Evolutionary conservation across 176 grass and related monocot genomes (phyloP).

Genomic region (Triticum monococcum): DNA sequence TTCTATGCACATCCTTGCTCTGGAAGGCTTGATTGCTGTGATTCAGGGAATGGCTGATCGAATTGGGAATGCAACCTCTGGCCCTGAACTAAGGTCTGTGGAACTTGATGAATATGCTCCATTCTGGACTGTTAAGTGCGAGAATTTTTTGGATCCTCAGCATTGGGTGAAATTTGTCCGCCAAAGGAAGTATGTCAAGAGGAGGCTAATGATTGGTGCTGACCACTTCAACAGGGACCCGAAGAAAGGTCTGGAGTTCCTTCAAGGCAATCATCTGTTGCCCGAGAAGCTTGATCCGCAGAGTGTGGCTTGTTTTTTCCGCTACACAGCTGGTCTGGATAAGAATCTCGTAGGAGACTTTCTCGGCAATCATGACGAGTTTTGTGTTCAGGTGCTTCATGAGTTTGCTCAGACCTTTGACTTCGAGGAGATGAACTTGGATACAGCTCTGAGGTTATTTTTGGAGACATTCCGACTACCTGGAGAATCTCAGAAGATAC

Average conservation of each 20-base stretch:
- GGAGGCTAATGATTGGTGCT: conserved; percentile 89
- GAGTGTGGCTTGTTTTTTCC: conserved; percentile 96
- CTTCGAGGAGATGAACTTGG: conserved; percentile 86
- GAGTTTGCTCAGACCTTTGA: conserved; percentile 97
- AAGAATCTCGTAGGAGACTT: conserved; percentile 99
- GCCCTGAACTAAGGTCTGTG: conserved; percentile 57
- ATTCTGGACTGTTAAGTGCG: conserved; percentile 91
- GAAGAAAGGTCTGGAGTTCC: conserved; percentile 98
- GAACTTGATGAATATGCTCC: conserved; percentile 84
- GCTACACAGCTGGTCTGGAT: conserved; percentile 91
- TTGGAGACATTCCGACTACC: conserved; percentile 90
- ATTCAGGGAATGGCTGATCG: conserved; percentile 87
- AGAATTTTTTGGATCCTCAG: conserved; percentile 76
- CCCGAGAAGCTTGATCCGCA: conserved; percentile 97
- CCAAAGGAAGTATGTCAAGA: conserved; percentile 90
- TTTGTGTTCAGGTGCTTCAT: conserved; percentile 98
- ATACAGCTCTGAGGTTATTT: conserved; percentile 93
- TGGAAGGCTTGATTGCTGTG: conserved; percentile 96
- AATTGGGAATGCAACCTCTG: conserved; percentile 57
- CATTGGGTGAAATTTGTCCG: conserved; percentile 97
- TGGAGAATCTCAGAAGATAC: conserved; percentile 98
- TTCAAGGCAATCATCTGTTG: conserved; percentile 95
- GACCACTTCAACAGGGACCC: conserved; percentile 99
- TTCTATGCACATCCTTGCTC: conserved; percentile 84
- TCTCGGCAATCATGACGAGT: conserved; percentile 98